Evolutionary conservation across 176 grass and related monocot genomes (phyloP), one percentile per base, ranked within the genome.

Genomic region (Rhynchospora breviuscula): DNA sequence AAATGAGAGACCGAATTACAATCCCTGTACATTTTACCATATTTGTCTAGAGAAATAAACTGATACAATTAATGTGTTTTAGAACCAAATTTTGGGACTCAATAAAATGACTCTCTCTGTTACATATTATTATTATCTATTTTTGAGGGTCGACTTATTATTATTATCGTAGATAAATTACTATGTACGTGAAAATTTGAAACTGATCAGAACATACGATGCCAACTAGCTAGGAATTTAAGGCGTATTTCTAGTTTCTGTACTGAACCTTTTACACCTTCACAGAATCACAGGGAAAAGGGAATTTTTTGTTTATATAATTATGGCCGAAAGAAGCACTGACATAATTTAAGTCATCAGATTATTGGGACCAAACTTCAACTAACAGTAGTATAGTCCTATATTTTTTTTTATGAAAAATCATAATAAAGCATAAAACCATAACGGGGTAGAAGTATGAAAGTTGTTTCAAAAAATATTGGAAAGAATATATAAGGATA

Each of bases 241-340:
- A 48, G 5, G 69, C 13, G 46, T 51, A 73, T 51, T 7, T 61
- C 66, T 73, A 18, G 3, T 21, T 51, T 54, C 29, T 54, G 5
- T 26, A 15, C 23, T 26, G 6, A 15, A 76, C 12, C 1, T 25
- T 54, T 76, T 76, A 8, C 11, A 48, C 22, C 22, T 54, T 76
- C 1, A 40, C 35, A 4, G 2, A 40, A 40, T 40, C 35, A 40
- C 7, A 17, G 4, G 72, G 19, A 76, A 76, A 81, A 49, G 15
- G 13, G 45, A 67, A 3, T 6, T 67, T 67, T 43, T 47, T 52
- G 40, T 26, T 26, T 23, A 66, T 64, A 40, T 13, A 63, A 10
- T 80, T 81, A 52, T 66, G 25, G n/a, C 58, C 58, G 57, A 81
- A 81, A 63, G 29, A 21, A 43, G 33, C 6, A 81, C 79, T 48